These are phyloP conservation scores for Pleurotus citrinopileatus DNA, from an alignment of 768 basidiomycete genomes.

Conservation along the genomic window DNA sequence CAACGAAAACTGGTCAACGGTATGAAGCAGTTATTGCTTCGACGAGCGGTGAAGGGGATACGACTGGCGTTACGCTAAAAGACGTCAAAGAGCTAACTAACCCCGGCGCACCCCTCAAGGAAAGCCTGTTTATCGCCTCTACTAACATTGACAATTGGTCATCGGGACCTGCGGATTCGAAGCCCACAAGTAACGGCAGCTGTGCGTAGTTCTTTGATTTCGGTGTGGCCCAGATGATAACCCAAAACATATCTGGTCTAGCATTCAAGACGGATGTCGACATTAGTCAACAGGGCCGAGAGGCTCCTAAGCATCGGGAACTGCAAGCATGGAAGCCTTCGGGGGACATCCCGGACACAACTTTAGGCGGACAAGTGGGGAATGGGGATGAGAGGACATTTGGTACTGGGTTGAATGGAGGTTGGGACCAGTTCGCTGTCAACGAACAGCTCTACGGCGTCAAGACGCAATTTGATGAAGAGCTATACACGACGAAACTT, in stretches of 20 bases:
- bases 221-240: background rate
- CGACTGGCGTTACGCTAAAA: slow-evolving; percentile 68
- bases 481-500: slow-evolving; percentile 91
- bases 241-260: slow-evolving; percentile 27
- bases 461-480: slow-evolving; percentile 89
- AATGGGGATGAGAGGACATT: slow-evolving; percentile 70
- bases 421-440: slow-evolving; percentile 92
- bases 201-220: slow-evolving; percentile 41
- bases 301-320: slow-evolving; percentile 62
- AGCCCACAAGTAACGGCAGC: slow-evolving; percentile 66
- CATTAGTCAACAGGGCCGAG: slow-evolving; percentile 56
- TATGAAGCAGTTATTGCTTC: slow-evolving; percentile 71
- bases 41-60: slow-evolving; percentile 63
- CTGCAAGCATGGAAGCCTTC: slow-evolving; percentile 75
- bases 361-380: slow-evolving; percentile 20
- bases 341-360: slow-evolving; percentile 26
- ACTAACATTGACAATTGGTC: slow-evolving; percentile 73
- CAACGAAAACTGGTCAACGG: slow-evolving; percentile 66
- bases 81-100: slow-evolving; percentile 73
- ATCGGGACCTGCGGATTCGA: slow-evolving; percentile 67
- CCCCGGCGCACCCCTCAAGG: slow-evolving; percentile 68
- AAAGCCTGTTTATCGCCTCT: slow-evolving; percentile 64
- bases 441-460: slow-evolving; percentile 95
- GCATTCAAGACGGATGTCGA: slow-evolving; percentile 84
- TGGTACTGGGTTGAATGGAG: slow-evolving; percentile 44